These are phyloP conservation scores for Ophiocytium majus DNA, from an alignment of 352 stramenopile species.

Conservation along the genomic window DNA sequence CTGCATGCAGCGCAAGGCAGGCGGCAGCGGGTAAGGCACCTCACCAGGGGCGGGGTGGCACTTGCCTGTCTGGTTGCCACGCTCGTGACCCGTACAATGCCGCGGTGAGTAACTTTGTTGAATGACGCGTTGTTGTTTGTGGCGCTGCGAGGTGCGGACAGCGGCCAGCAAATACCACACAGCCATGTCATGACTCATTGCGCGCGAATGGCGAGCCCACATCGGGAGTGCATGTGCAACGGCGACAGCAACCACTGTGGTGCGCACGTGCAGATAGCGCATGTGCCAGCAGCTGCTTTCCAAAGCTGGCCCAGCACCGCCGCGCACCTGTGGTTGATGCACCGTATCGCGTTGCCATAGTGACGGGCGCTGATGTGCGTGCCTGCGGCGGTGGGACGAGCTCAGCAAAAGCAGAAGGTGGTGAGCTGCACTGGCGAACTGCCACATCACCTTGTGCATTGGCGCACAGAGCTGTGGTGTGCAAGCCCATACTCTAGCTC, in stretches of 20 bases:
- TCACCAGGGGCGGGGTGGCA: too few species aligned
- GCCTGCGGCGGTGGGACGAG: background rate
- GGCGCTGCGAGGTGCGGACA: background rate
- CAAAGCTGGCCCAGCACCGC: background rate
- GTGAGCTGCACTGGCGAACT: background rate
- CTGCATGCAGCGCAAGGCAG: too few species aligned
- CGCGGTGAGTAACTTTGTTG: background rate
- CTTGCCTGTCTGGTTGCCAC: background rate
- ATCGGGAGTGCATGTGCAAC: background rate
- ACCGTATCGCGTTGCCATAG: constrained; percentile 15
- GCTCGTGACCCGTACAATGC: background rate
- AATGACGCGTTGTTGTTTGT: background rate
- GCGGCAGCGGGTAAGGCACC: background rate
- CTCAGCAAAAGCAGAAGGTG: background rate
- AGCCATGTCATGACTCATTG: background rate
- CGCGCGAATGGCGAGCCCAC: background rate
- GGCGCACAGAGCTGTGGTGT: background rate
- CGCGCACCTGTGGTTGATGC: constrained; percentile 5
- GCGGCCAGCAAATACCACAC: background rate
- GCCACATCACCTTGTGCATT: background rate
- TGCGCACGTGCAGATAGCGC: background rate
- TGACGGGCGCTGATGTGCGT: background rate
- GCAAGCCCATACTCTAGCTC: background rate
- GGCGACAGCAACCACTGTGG: background rate
- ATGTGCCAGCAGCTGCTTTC: background rate